Evolutionary conservation across 768 basidiomycete species (phyloP).

Genomic region (Tricholoma sp.): DNA sequence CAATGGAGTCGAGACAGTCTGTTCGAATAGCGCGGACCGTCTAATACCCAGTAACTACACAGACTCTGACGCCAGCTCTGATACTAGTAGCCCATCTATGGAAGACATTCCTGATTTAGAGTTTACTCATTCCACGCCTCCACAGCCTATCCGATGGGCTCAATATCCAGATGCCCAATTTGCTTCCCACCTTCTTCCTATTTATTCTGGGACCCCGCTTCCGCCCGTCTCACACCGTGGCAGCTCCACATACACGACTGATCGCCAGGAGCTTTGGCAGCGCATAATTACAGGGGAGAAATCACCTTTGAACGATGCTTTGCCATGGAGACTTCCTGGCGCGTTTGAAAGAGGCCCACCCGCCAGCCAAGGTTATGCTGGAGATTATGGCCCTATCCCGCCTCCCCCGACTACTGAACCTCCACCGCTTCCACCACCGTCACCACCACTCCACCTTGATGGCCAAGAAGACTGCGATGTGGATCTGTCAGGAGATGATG

Average conservation of each 20-base stretch:
- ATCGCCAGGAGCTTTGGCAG: slow-evolving; percentile 37
- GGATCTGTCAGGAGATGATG: not conserved
- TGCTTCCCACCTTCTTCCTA: slow-evolving; percentile 47
- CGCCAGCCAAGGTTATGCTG: not conserved
- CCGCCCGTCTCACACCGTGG: slow-evolving; percentile 24
- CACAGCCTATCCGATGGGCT: slow-evolving; percentile 48
- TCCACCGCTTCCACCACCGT: slow-evolving; percentile 7
- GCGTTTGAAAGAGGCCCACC: slow-evolving; percentile 5
- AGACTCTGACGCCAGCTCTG: slow-evolving; percentile 1
- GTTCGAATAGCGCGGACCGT: slow-evolving; percentile 16
- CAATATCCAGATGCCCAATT: slow-evolving; percentile 57
- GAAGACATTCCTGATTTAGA: not conserved
- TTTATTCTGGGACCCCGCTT: slow-evolving; percentile 40
- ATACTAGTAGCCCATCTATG: not conserved
- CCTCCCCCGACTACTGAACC: slow-evolving; percentile 2
- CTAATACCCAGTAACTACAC: not conserved
- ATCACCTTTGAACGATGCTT: not conserved
- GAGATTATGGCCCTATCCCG: not conserved
- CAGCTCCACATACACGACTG: slow-evolving; percentile 28
- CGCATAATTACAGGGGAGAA: slow-evolving; percentile 24
- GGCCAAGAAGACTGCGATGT: not conserved
- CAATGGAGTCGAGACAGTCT: slow-evolving; percentile 31
- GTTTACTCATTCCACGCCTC: not conserved
- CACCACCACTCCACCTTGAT: slow-evolving; percentile 1
- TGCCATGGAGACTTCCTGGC: slow-evolving; percentile 12